Percentiles rank a stretch among this genome's conserved stretches.
phyloP scores from a whole-genome alignment of 768 basidiomycete genomes.

The Leccinum boreale region DNA sequence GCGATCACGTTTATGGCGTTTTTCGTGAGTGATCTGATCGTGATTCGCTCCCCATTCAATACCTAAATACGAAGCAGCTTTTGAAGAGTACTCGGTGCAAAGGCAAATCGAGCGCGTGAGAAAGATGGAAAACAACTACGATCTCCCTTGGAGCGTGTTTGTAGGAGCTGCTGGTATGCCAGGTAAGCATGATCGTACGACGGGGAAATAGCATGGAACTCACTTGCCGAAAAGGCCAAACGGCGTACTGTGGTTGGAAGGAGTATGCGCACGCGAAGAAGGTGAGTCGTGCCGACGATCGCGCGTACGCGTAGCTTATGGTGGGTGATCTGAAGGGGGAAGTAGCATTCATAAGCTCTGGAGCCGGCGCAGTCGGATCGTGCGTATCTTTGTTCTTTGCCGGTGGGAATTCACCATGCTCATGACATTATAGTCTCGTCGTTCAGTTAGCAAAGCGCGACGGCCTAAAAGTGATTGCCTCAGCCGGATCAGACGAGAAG shows the following conservation, averaged over 20 bases:
- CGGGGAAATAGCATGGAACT: neutral
- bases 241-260: conserved; percentile 18
- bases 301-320: neutral
- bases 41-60: conserved; percentile 35
- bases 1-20: conserved; percentile 21
- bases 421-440: conserved; percentile 33
- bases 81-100: conserved; percentile 17
- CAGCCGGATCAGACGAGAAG: conserved; percentile 70
- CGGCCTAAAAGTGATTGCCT: conserved; percentile 64
- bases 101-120: neutral
- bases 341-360: conserved; percentile 45
- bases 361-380: conserved; percentile 55
- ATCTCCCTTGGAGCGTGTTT: conserved; percentile 30
- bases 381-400: conserved; percentile 27
- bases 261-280: conserved; percentile 16
- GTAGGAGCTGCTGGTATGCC: conserved; percentile 33
- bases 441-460: conserved; percentile 49
- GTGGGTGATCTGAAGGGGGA: conserved; percentile 36
- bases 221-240: conserved; percentile 21
- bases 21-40: conserved; percentile 32
- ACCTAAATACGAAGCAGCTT: conserved; percentile 36
- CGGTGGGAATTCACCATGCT: neutral
- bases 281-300: conserved; percentile 17
- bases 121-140: conserved; percentile 26
- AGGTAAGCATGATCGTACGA: conserved; percentile 10